Evolutionary conservation across 352 stramenopile species (phyloP).

Genomic region (Phytopythium cucurbitacearum): DNA sequence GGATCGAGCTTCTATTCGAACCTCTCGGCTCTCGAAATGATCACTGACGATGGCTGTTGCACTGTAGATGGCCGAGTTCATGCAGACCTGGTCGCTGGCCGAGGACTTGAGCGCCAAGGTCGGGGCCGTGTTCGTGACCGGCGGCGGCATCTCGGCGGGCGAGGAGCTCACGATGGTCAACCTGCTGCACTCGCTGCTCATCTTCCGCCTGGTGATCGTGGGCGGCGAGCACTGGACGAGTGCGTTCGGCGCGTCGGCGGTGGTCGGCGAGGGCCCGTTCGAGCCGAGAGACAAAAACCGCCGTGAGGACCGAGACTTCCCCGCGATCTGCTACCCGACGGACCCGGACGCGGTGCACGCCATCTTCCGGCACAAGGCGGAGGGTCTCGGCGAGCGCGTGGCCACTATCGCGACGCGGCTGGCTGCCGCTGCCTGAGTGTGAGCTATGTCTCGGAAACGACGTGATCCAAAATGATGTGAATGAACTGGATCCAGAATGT

Average conservation of each 20-base stretch:
- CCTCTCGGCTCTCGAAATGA: not conserved
- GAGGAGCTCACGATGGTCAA: constrained; percentile 87
- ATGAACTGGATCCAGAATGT: too few relatives aligned
- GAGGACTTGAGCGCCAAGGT: constrained; percentile 81
- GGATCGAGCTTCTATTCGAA: not conserved
- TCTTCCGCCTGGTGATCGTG: constrained; percentile 85
- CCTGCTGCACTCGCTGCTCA: constrained; percentile 83
- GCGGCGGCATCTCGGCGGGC: constrained; percentile 72
- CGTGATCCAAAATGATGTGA: too few relatives aligned
- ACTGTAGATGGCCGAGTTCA: constrained; percentile 55
- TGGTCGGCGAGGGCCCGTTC: constrained; percentile 76
- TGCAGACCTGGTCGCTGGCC: constrained; percentile 67
- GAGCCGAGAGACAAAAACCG: constrained; percentile 14
- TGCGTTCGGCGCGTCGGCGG: constrained; percentile 77
- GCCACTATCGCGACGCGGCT: constrained; percentile 42
- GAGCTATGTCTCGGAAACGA: not conserved
- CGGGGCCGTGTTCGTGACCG: constrained; percentile 82
- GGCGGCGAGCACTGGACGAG: constrained; percentile 84
- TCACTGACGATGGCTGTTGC: constrained; percentile 1
- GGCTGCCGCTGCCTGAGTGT: not conserved
- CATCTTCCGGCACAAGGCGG: constrained; percentile 82
- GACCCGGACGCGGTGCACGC: constrained; percentile 54
- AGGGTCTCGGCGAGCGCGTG: constrained; percentile 68
- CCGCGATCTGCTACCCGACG: constrained; percentile 46
- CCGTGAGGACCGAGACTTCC: constrained; percentile 25